Base-by-base conservation (phyloP, 2,329 filamentous ascomycete genomes). In the Setomelanomma holmii region DNA sequence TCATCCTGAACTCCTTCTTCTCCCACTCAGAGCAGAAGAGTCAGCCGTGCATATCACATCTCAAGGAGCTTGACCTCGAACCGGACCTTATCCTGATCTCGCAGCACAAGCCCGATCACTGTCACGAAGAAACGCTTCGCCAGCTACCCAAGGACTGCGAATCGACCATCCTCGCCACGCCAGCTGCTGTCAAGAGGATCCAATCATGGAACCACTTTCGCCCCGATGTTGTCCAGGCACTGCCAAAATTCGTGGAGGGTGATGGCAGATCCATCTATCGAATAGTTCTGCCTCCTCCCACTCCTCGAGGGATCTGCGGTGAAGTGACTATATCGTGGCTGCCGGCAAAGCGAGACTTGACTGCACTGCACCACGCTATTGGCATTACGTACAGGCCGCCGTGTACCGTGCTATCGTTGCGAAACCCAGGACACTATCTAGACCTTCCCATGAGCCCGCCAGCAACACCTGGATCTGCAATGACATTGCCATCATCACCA, bases 281-380 rank as follows among this genome's bases (percentile, higher is more conserved):
- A 36, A 75, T 90, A 7, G 74, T 80, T 1, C 76, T 91, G 4
- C 82, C 84, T 2, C 72, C 86, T 0, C 70, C 81, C 20, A 75
- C 79, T 2, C 72, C 80, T 0, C 78, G 79, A 20, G 86, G 84
- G 4, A 74, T 79, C 12, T 76, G 80, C 7, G 89, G 89, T 16
- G 87, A 91, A 74, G 80, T 90, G n/a, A 90, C 87, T 0, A 79
- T 91, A n/a, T 79, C 87, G 1, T 86, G 86, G 68, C 81, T 91
- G 23, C 77, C 83, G 0, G 84, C 86, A 46, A 85, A 83, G 64
- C 73, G 79, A 41, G 86, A 89, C 62, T 63, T 86, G 4, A 84
- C 82, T 6, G 82, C 83, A 3, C 65, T 89, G 0, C 87, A 89
- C 66, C 84, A 84, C 51, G 88, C 87, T 10, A 82, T 91, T 57